These are phyloP conservation scores for Malassezia sympodialis DNA, from an alignment of 1,284 basidiomycete genomes.

Conservation along the genomic window DNA sequence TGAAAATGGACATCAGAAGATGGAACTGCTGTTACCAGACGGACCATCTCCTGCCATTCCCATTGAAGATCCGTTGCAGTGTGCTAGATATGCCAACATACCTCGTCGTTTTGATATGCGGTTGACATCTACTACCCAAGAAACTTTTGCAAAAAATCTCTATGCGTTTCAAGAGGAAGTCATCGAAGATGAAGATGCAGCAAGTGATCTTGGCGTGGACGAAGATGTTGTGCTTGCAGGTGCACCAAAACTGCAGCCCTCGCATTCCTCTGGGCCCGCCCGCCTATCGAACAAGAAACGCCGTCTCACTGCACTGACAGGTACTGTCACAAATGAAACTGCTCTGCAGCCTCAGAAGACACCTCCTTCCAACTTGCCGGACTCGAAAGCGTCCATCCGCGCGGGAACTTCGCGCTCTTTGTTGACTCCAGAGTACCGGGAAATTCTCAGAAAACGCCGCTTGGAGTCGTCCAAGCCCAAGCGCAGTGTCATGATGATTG, in stretches of 20 bases:
- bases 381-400: slow-evolving; percentile 28
- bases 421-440: slow-evolving; percentile 49
- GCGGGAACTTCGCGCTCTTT: slow-evolving; percentile 22
- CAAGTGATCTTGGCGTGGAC: slow-evolving; percentile 12
- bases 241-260: background rate
- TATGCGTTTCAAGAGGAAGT: slow-evolving; percentile 39
- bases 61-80: slow-evolving; percentile 9
- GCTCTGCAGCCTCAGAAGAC: slow-evolving; percentile 31
- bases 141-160: slow-evolving; percentile 29
- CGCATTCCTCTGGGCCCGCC: slow-evolving; percentile 1
- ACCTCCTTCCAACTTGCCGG: background rate
- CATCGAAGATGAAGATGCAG: slow-evolving; percentile 19
- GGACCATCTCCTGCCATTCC: slow-evolving; percentile 29
- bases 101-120: slow-evolving; percentile 39
- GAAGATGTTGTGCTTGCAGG: slow-evolving; percentile 1
- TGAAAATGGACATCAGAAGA: slow-evolving; percentile 33
- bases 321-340: slow-evolving; percentile 41
- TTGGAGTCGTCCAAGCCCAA: slow-evolving; percentile 50
- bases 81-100: slow-evolving; percentile 22
- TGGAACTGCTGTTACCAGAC: slow-evolving; percentile 41
- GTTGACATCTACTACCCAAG: slow-evolving; percentile 27
- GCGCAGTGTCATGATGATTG: slow-evolving; percentile 50
- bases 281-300: slow-evolving; percentile 6
- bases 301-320: slow-evolving; percentile 28
- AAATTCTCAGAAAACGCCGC: slow-evolving; percentile 49